These are phyloP conservation scores for Magnolia officinalis DNA, from an alignment of 164 flowering plant genomes.

Conservation along the genomic window DNA sequence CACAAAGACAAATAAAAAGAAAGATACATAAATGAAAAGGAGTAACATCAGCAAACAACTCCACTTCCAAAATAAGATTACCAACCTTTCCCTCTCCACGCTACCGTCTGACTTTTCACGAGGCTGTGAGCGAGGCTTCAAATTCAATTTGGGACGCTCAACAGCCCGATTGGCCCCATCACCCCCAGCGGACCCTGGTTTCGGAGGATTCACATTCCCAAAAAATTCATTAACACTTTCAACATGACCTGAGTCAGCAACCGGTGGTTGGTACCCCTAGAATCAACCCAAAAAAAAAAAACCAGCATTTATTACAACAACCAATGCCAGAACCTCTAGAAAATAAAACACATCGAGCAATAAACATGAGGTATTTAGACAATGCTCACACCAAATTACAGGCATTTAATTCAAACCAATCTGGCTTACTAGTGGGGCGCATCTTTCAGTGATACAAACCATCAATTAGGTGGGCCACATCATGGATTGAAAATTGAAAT, in stretches of 20 bases:
- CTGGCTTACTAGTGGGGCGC: too few species aligned
- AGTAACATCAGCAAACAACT: constrained; percentile 1
- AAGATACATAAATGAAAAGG: background rate
- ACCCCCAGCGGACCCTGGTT: constrained; percentile 34
- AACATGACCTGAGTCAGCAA: constrained; percentile 23
- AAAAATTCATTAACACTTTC: constrained; percentile 26
- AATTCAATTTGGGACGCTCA: constrained; percentile 74
- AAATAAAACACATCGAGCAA: background rate
- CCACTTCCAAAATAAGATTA: background rate
- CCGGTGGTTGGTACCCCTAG: constrained; percentile 28
- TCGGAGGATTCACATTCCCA: constrained; percentile 31
- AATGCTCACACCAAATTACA: too few species aligned
- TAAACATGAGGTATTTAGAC: background rate
- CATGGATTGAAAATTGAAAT: too few species aligned
- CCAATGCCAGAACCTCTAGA: background rate
- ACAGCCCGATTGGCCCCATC: constrained; percentile 47
- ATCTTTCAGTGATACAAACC: too few species aligned
- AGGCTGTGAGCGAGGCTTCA: constrained; percentile 75
- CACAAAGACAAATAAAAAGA: background rate
- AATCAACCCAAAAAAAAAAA: constrained; percentile 12
- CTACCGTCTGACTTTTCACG: constrained; percentile 41
- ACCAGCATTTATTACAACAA: background rate
- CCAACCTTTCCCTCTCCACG: constrained; percentile 58
- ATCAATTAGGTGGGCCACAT: background rate
- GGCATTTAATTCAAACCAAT: too few species aligned